phyloP scores from a whole-genome alignment of 2,329 filamentous ascomycete genomes.

The Penicillium crustosum region DNA sequence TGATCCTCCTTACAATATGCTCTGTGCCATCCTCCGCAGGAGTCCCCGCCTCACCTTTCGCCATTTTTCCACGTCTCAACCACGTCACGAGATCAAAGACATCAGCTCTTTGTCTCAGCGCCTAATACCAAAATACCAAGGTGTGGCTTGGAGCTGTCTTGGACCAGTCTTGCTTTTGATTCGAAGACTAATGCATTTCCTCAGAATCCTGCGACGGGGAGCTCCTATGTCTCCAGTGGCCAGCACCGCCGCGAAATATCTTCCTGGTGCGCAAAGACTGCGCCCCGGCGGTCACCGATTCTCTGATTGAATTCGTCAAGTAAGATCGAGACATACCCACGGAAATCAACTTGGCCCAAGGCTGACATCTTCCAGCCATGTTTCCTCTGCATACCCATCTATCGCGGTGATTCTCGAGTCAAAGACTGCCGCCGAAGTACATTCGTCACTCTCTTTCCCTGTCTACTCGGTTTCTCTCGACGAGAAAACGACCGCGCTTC shows the following conservation, averaged over 20 bases:
- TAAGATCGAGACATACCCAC: constrained; percentile 21
- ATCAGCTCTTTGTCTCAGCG: constrained; percentile 49
- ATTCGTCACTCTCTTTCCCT: constrained; percentile 69
- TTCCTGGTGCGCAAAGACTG: constrained; percentile 67
- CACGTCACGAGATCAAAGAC: constrained; percentile 45
- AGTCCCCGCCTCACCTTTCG: constrained; percentile 25
- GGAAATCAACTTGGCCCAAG: background rate
- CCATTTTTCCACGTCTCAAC: constrained; percentile 44
- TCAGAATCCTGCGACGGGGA: constrained; percentile 59
- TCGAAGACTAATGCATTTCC: constrained; percentile 3
- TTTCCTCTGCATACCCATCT: constrained; percentile 74
- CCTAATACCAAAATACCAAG: constrained; percentile 63
- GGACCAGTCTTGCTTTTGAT: background rate
- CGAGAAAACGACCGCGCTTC: constrained; percentile 52
- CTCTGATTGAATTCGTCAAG: constrained; percentile 59
- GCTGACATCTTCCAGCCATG: constrained; percentile 60
- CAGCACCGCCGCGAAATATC: constrained; percentile 65
- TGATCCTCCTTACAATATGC: constrained; percentile 19
- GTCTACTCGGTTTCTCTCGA: constrained; percentile 57
- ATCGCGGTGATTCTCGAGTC: constrained; percentile 82
- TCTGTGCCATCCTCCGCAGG: constrained; percentile 17
- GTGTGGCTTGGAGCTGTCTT: constrained; percentile 43
- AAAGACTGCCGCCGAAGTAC: constrained; percentile 68
- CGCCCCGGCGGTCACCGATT: constrained; percentile 55
- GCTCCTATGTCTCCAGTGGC: constrained; percentile 66